phyloP scores from a whole-genome alignment of 2,329 filamentous ascomycete genomes.

The Passalora sequoiae region DNA sequence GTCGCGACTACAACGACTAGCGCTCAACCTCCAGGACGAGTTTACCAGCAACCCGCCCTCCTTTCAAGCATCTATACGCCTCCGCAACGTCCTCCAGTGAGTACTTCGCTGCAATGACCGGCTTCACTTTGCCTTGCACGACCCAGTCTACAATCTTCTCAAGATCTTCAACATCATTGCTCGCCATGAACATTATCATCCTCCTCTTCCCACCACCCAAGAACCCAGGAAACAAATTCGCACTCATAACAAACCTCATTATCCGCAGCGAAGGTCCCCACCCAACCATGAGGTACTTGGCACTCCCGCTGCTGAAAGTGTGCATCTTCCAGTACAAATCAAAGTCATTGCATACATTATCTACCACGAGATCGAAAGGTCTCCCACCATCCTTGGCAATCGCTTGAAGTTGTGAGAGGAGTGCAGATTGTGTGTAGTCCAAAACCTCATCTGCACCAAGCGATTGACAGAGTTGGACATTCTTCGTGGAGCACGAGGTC shows the following conservation, averaged over 20 bases:
- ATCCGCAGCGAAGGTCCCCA: constrained; percentile 33
- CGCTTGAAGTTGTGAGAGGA: constrained; percentile 44
- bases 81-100: constrained; percentile 52
- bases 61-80: constrained; percentile 56
- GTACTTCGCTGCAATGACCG: constrained; percentile 52
- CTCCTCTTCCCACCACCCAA: constrained; percentile 49
- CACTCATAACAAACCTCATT: constrained; percentile 36
- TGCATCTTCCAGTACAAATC: constrained; percentile 52
- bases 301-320: constrained; percentile 46
- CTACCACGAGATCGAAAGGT: constrained; percentile 51
- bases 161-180: constrained; percentile 43
- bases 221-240: constrained; percentile 34
- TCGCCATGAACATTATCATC: constrained; percentile 37
- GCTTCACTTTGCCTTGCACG: constrained; percentile 53
- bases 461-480: constrained; percentile 51
- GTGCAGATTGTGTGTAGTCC: constrained; percentile 52
- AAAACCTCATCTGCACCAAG: constrained; percentile 61
- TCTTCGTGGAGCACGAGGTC: constrained; percentile 53
- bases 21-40: constrained; percentile 47
- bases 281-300: constrained; percentile 53
- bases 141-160: constrained; percentile 51
- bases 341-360: constrained; percentile 51
- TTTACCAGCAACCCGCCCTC: constrained; percentile 54
- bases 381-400: constrained; percentile 34
- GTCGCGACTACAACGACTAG: too few species aligned